Evolutionary conservation across 2,329 filamentous ascomycete genomes (phyloP), one percentile per base, ranked within the genome.

Genomic region (Nigrograna mackinnonii): DNA sequence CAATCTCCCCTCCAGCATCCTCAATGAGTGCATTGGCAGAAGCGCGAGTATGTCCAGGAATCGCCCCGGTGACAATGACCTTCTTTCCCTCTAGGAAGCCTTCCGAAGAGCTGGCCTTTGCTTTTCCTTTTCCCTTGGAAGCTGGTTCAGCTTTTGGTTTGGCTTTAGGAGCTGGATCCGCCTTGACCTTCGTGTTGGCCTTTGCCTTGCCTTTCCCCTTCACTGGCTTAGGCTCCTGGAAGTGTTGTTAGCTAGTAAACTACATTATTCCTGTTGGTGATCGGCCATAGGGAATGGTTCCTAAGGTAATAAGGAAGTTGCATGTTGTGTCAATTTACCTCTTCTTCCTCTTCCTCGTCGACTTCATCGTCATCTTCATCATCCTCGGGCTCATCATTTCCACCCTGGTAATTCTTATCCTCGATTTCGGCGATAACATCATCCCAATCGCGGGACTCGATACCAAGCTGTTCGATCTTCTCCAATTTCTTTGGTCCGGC

Each of bases 401-500:
- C 45, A n/a, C n/a, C n/a, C n/a, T n/a, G n/a, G n/a, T n/a, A n/a
- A n/a, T n/a, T n/a, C 12, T 54, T 51, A 14, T 37, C 45, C 40
- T 54, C 45, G 41, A 62, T 55, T 32, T 57, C 49, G 6, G 50
- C 47, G 28, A 57, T 95, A 3, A 97, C 73, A 1, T 91, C 44
- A 35, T 92, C 81, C 65, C 96, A 91, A 56, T 95, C 85, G 60
- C 96, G 95, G 0, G 89, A 91, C 67, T 89, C 95, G 61, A 95
- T 80, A 0, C 82, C 83, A 50, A 86, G 73, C 18, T 88, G 78
- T 43, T 80, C 77, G 55, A 96, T 96, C 50, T 90, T 95, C 54
- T 85, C 78, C 28, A 96, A 77, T 65, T 96, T 96, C 67, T 87
- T 92, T 2, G 91, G 91, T 0, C 92, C 91, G 22, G 91, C 91